Conservation (phyloP, 176 grass and related monocot species). For the Stipa capillata region DNA sequence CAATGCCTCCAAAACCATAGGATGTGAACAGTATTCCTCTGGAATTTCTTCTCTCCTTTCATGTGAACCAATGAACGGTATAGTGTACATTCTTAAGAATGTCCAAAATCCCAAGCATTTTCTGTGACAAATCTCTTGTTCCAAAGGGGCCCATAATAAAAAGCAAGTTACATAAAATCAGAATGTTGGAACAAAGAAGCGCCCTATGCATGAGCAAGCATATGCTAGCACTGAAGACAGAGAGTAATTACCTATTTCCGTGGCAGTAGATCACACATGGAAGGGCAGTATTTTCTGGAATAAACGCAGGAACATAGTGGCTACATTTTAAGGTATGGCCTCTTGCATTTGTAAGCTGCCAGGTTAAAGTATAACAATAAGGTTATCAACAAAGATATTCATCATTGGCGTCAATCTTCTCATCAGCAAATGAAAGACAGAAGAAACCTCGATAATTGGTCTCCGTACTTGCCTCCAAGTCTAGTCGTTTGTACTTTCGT, state of each 20-base stretch:
- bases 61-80: no score
- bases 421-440: slow-evolving; percentile 35
- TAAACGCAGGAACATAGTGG: slow-evolving; percentile 73
- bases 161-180: background rate
- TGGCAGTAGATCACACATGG: slow-evolving; percentile 97
- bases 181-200: background rate
- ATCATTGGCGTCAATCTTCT: slow-evolving; percentile 23
- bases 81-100: no score
- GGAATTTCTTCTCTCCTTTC: no score
- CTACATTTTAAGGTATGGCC: slow-evolving; percentile 85
- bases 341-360: slow-evolving; percentile 83
- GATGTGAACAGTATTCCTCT: no score
- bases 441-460: slow-evolving; percentile 66
- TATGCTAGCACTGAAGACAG: background rate
- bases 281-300: slow-evolving; percentile 60
- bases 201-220: slow-evolving; percentile 7
- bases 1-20: no score
- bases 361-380: slow-evolving; percentile 21
- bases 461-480: slow-evolving; percentile 97
- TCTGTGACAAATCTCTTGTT: no score
- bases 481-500: slow-evolving; percentile 88
- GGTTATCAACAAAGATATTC: slow-evolving; percentile 15
- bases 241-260: slow-evolving; percentile 73
- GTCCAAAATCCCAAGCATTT: no score
- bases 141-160: no score